phyloP scores from a whole-genome alignment of 2,329 filamentous ascomycete genomes.

The Xylaria sp. region DNA sequence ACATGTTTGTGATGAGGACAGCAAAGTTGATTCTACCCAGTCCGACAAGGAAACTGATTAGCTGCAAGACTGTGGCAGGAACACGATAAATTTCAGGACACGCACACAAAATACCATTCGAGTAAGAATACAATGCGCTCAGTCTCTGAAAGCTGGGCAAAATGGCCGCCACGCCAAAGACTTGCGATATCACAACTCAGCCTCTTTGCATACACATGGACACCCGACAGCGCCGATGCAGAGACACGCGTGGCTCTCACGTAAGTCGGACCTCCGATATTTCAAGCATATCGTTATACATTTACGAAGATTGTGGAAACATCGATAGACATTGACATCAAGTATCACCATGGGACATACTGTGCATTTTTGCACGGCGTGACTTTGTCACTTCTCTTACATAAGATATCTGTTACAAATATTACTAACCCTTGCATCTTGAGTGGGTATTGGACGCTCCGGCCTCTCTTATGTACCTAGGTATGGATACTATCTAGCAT shows the following conservation, averaged over 20 bases:
- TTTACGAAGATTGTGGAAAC: neutral
- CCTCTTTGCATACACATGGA: neutral
- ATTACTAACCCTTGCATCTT: too few relatives aligned
- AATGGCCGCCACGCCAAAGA: neutral
- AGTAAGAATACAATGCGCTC: neutral
- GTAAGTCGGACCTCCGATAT: neutral
- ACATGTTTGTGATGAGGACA: neutral
- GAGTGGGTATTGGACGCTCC: neutral
- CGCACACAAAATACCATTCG: neutral
- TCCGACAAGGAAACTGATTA: neutral
- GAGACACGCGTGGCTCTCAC: neutral
- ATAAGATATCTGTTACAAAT: neutral
- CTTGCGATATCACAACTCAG: neutral
- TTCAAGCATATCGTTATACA: neutral
- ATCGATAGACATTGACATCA: neutral
- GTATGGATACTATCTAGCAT: too few relatives aligned
- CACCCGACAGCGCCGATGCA: neutral
- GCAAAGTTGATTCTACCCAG: neutral
- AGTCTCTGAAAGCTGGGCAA: neutral
- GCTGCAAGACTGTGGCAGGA: neutral
- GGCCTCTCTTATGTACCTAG: too few relatives aligned
- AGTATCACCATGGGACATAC: neutral
- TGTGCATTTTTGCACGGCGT: neutral
- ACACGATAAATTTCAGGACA: neutral
- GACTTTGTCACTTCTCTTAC: neutral